phyloP scores from a whole-genome alignment of 2,329 filamentous ascomycete species.

The Macroventuria anomochaeta region DNA sequence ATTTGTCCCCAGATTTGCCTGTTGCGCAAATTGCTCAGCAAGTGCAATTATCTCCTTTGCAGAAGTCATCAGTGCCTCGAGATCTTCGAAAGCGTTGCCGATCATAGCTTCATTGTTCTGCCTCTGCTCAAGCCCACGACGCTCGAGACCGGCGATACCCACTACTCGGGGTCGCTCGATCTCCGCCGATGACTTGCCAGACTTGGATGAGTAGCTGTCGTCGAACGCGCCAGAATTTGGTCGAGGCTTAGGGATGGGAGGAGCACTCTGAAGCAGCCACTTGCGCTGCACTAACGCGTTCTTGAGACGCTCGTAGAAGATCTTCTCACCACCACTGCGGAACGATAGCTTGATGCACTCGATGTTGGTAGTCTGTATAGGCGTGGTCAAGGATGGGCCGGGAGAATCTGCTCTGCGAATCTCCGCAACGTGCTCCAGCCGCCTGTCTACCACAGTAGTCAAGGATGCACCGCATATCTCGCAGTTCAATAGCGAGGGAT shows the following conservation, averaged over 20 bases:
- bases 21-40: constrained; percentile 82
- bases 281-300: constrained; percentile 89
- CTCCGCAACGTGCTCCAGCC: constrained; percentile 49
- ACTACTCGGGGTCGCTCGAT: constrained; percentile 64
- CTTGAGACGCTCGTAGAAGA: constrained; percentile 88
- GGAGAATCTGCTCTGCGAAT: constrained; percentile 73
- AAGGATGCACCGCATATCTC: constrained; percentile 90
- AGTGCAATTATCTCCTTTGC: constrained; percentile 95
- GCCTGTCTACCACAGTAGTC: constrained; percentile 57
- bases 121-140: constrained; percentile 79
- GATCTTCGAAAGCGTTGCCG: constrained; percentile 91
- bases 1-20: constrained; percentile 64
- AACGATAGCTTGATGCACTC: constrained; percentile 93
- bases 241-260: constrained; percentile 76
- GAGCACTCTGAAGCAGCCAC: constrained; percentile 90
- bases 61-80: constrained; percentile 96
- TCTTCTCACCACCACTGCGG: constrained; percentile 83
- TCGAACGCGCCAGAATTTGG: constrained; percentile 44
- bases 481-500: constrained; percentile 82
- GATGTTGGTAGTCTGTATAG: constrained; percentile 64
- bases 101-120: constrained; percentile 95
- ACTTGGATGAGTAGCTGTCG: constrained; percentile 33
- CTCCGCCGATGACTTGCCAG: constrained; percentile 27
- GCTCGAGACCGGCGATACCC: constrained; percentile 91
- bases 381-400: constrained; percentile 66